These are phyloP conservation scores for Populus tomentosa DNA, from an alignment of 441 rosid species.

Conservation along the genomic window DNA sequence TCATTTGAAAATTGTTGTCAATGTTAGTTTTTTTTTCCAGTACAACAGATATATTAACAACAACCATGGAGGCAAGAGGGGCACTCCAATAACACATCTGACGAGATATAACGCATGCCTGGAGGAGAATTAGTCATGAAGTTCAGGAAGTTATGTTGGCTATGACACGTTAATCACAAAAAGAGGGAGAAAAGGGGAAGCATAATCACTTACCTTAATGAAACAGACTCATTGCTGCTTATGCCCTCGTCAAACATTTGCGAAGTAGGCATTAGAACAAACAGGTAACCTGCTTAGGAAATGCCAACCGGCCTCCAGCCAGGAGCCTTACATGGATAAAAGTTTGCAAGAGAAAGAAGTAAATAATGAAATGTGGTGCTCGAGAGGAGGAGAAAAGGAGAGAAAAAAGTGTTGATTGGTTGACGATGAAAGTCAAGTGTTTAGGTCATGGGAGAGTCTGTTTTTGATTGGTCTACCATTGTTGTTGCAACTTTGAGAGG, in stretches of 20 bases:
- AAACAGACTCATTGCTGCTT: neutral
- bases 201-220: neutral
- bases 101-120: neutral
- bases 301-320: neutral
- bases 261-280: neutral
- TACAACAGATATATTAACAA: neutral
- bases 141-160: neutral
- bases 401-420: neutral
- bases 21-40: neutral
- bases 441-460: neutral
- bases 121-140: neutral
- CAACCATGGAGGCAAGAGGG: neutral
- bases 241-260: neutral
- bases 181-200: neutral
- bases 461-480: neutral
- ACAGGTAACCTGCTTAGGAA: neutral
- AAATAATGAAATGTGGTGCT: neutral
- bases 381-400: neutral
- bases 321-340: neutral
- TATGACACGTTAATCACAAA: neutral
- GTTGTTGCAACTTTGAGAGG: neutral
- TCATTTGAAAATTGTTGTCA: neutral
- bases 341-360: neutral
- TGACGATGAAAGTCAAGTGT: neutral
- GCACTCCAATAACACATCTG: neutral